Evolutionary conservation across 139 green algal species (phyloP).

Genomic region (Desmodesmus armatus): DNA sequence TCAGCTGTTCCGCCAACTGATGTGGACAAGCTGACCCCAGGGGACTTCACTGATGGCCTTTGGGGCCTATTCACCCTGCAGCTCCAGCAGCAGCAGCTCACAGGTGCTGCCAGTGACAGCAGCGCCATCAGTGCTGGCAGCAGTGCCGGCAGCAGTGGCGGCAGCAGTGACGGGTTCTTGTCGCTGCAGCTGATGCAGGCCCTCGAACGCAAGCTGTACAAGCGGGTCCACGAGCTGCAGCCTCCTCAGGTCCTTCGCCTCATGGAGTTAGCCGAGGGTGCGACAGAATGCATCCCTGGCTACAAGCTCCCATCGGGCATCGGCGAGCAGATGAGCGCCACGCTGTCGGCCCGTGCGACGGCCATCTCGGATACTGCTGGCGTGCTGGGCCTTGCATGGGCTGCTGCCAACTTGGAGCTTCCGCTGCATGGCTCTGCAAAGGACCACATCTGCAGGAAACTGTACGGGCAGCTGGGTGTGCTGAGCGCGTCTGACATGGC

Average conservation of each 20-base stretch:
- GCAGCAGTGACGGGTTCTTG: constrained; percentile 24
- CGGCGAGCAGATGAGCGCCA: constrained; percentile 13
- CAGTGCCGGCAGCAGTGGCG: background rate
- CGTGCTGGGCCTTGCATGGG: constrained; percentile 32
- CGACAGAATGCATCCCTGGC: background rate
- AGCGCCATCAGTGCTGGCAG: background rate
- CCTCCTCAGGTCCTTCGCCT: constrained; percentile 18
- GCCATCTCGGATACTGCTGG: background rate
- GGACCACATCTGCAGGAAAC: constrained; percentile 25
- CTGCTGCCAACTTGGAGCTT: constrained; percentile 1
- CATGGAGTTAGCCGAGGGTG: constrained; percentile 11
- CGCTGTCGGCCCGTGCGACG: constrained; percentile 5
- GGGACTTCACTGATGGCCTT: constrained; percentile 17
- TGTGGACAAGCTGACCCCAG: background rate
- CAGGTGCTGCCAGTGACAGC: background rate
- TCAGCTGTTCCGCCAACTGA: background rate
- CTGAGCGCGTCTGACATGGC: constrained; percentile 29
- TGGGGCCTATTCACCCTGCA: constrained; percentile 21
- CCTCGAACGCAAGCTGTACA: constrained; percentile 11
- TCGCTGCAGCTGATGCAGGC: constrained; percentile 9
- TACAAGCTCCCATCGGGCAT: constrained; percentile 12
- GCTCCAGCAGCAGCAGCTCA: no score
- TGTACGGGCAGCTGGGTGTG: constrained; percentile 25
- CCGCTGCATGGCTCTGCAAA: constrained; percentile 13
- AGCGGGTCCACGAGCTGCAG: constrained; percentile 13